Base-by-base conservation (phyloP, 805 yeast species). In the Yarrowia sp. region DNA sequence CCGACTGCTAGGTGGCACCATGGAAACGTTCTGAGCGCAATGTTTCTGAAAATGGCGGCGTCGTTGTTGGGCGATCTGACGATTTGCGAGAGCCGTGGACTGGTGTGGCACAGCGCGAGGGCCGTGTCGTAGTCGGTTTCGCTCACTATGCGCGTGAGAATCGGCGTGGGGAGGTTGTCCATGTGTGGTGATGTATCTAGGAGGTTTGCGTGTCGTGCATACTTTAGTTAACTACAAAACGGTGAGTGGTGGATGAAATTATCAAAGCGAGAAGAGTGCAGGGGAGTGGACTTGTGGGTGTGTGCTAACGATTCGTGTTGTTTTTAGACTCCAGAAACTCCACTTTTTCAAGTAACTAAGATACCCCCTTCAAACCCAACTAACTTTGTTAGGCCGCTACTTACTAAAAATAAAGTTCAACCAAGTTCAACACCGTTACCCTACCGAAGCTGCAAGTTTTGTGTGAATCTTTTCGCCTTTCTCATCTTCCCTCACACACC, bases 71-170 rank as follows among this genome's bases (percentile, higher is more conserved):
- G 58, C 13, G 41, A 35, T 6, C 58, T 7, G 16, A 51, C 24
- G 7, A 32, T 16, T 10, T 33, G 31, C 1, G 58, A 51, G 8
- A 51, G 32, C 2, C 58, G 41, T 2, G 24, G 33, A 6, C 32
- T 22, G 0, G 58, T 51, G 32, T 35, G 58, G 6, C 58, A 33
- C 13, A 51, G 24, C 6, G 58, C 21, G 3, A 51, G 42, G 8
- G 58, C 58, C 8, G 58, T 33, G 24, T 51, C 58, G 42, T 51
- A 51, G 32, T 51, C 42, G 24, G 42, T 33, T 22, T 51, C 42
- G 24, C 42, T 22, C 19, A 51, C 14, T 19, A 51, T 35, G 4
- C 36, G 41, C 4, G 58, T 32, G 13, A 51, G 18, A 9, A 51
- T 33, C 18, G 58, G 25, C 8, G 58, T 51, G 3, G 42, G 41